phyloP scores from a whole-genome alignment of 495 filamentous ascomycete species.

The Letharia columbiana region DNA sequence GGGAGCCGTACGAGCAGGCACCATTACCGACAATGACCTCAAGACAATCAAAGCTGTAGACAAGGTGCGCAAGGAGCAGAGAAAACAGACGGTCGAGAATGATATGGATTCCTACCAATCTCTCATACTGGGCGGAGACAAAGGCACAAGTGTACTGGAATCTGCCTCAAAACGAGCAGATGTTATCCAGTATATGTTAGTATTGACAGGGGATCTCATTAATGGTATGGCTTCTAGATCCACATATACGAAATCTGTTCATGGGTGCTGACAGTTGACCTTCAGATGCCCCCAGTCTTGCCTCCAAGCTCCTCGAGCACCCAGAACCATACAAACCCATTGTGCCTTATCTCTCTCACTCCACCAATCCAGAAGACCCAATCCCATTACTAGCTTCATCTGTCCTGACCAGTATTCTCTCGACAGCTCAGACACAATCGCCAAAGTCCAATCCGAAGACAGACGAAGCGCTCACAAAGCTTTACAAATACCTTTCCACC shows the following conservation, averaged over 20 bases:
- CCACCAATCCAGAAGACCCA: slow-evolving; percentile 71
- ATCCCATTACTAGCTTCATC: slow-evolving; percentile 85
- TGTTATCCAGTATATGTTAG: slow-evolving; percentile 89
- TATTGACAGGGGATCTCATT: slow-evolving; percentile 79
- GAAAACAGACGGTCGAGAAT: slow-evolving; percentile 67
- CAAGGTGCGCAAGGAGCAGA: slow-evolving; percentile 85
- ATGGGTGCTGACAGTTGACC: slow-evolving; percentile 17
- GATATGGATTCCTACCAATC: slow-evolving; percentile 69
- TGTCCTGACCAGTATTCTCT: slow-evolving; percentile 75
- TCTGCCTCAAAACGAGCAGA: slow-evolving; percentile 69
- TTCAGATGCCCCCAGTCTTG: slow-evolving; percentile 68
- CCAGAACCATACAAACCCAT: slow-evolving; percentile 76
- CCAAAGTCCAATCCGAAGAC: slow-evolving; percentile 49
- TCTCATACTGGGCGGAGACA: slow-evolving; percentile 67
- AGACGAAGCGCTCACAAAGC: slow-evolving; percentile 71
- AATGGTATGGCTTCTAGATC: slow-evolving; percentile 48
- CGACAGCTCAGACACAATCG: slow-evolving; percentile 51
- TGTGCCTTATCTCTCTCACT: slow-evolving; percentile 73
- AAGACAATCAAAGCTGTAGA: slow-evolving; percentile 96
- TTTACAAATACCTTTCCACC: slow-evolving; percentile 79
- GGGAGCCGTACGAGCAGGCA: slow-evolving; percentile 85
- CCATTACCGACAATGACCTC: slow-evolving; percentile 87
- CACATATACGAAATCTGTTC: slow-evolving; percentile 20
- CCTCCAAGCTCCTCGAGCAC: slow-evolving; percentile 63
- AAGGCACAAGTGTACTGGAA: slow-evolving; percentile 70